Base-by-base conservation (phyloP, 1,139 yeast species). In the Suhomyces bribrorum region DNA sequence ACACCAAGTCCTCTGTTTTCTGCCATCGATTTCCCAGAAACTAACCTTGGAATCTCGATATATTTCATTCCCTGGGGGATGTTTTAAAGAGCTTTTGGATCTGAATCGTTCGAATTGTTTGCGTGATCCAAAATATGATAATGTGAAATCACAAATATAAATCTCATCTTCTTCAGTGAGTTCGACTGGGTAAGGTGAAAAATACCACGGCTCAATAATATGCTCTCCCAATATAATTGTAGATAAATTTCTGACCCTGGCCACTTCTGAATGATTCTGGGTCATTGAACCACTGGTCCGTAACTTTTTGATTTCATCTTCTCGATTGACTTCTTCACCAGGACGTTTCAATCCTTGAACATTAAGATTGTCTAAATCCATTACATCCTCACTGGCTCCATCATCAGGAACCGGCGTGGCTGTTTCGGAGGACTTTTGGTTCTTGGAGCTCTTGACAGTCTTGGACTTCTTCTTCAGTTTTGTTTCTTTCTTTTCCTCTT, bases 21-120 rank as follows among this genome's bases (percentile, higher is more conserved):
- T 73, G 5, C 98, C 99, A 59, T 92, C 99, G 44, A 92, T 89
- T 61, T 92, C 99, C 75, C 92, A 92, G 58, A 92, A 90, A 27
- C 71, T 78, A 49, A 66, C 83, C 48, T 77, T 74, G 12, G 79
- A 87, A 59, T 94, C 98, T 39, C 98, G 71, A 60, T 92, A 92
- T 13, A 92, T 90, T 57, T 92, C 98, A 63, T 92, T 92, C 0
- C 99, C 99, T 0, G 99, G 98, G 0, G 99, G 99, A 55, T 92
- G 97, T 52, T 83, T 81, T 65, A 84, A 69, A 4, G 95, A 83
- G 54, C 95, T 86, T 58, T 92, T 92, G 15, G 79, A 62, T 54
- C 97, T 74, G 64, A 87, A 92, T 44, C 99, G 70, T 64, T 90
- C 95, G 66, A 90, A 92, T 62, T 90, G 97, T 57, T 86, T 88